Percentiles rank a stretch among this genome's conserved stretches.
Evolutionary conservation across 1,284 basidiomycete species (phyloP).

Genomic region (Heterobasidion irregulare): DNA sequence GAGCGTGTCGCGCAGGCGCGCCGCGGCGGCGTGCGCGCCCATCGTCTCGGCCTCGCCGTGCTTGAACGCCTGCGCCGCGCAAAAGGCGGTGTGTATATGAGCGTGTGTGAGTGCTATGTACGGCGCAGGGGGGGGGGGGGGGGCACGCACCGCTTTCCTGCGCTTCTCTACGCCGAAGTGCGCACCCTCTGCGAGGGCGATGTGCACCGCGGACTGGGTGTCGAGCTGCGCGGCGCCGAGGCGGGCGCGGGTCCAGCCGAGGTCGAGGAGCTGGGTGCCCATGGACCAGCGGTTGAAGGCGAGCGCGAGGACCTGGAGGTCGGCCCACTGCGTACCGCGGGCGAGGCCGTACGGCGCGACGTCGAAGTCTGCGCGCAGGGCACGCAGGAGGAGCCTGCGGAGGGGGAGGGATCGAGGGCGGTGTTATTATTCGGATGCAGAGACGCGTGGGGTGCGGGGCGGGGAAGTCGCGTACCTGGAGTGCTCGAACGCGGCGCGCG

Average conservation of each 20-base stretch:
- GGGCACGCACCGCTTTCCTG: neutral
- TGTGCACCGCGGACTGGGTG: neutral
- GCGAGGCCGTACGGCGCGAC: slow-evolving; percentile 15
- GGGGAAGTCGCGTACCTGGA: slow-evolving; percentile 19
- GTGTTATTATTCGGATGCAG: neutral
- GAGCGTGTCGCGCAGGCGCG: neutral
- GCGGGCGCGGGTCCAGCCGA: slow-evolving; percentile 22
- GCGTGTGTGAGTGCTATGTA: neutral
- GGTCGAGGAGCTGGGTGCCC: slow-evolving; percentile 22
- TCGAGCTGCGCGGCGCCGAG: neutral
- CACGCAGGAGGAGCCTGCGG: neutral
- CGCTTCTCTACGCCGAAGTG: neutral
- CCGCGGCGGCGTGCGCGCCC: neutral
- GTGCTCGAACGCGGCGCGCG: slow-evolving; percentile 23
- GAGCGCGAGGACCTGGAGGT: slow-evolving; percentile 18
- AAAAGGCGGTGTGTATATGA: neutral
- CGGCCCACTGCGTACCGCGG: slow-evolving; percentile 13
- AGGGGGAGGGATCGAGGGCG: no score
- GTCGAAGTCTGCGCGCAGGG: slow-evolving; percentile 7
- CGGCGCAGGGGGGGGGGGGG: no score
- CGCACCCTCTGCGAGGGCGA: neutral
- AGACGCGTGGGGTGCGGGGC: slow-evolving; percentile 1
- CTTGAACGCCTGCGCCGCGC: slow-evolving; percentile 12
- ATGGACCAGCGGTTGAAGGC: slow-evolving; percentile 21
- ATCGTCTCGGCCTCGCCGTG: slow-evolving; percentile 12